Percentiles rank a stretch among this genome's conserved stretches.
Evolutionary conservation across 2,329 filamentous ascomycete species (phyloP).

Genomic region (Alternaria viburni): DNA sequence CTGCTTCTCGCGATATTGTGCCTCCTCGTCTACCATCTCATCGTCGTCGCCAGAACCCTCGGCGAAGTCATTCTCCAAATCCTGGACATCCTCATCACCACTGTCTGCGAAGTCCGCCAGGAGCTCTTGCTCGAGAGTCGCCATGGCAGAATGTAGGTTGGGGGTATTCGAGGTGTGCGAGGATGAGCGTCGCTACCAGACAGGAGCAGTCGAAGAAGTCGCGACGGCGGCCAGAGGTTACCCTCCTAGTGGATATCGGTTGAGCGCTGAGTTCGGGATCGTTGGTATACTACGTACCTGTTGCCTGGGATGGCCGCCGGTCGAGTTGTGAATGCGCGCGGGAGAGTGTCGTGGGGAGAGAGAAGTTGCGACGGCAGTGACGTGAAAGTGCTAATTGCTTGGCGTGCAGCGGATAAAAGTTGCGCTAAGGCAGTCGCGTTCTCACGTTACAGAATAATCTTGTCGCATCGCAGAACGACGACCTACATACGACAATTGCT

Average conservation of each 20-base stretch:
- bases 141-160: slow-evolving; percentile 59
- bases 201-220: slow-evolving; percentile 2
- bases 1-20: slow-evolving; percentile 58
- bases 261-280: slow-evolving; percentile 23
- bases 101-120: slow-evolving; percentile 90
- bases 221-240: slow-evolving; percentile 31
- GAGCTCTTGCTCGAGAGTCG: slow-evolving; percentile 89
- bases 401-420: slow-evolving; percentile 25
- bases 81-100: slow-evolving; percentile 61
- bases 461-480: neutral
- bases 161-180: neutral
- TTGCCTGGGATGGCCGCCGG: slow-evolving; percentile 19
- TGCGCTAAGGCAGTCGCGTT: slow-evolving; percentile 17
- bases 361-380: slow-evolving; percentile 16
- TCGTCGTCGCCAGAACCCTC: slow-evolving; percentile 61
- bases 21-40: slow-evolving; percentile 67
- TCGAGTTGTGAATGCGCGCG: slow-evolving; percentile 1
- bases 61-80: slow-evolving; percentile 46
- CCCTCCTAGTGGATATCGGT: slow-evolving; percentile 27
- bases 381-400: slow-evolving; percentile 23
- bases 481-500: neutral
- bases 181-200: neutral
- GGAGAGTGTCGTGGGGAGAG: slow-evolving; percentile 6
- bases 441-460: neutral
- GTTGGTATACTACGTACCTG: slow-evolving; percentile 31